Evolutionary conservation across 352 stramenopile species (phyloP).

Genomic region (Globisporangium carolinianum): DNA sequence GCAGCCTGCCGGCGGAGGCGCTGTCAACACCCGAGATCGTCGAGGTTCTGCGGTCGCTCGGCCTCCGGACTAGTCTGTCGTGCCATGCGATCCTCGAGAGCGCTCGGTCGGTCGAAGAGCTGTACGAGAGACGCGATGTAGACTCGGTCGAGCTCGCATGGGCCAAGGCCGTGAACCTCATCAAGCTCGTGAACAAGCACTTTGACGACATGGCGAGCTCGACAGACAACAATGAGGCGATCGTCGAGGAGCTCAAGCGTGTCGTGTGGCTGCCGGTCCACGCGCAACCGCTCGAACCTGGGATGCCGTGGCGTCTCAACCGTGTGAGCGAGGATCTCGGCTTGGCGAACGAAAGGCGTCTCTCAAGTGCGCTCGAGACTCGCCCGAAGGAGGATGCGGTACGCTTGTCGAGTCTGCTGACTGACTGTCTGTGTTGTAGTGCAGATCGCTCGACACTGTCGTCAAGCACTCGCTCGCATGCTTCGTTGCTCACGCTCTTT

Average conservation of each 20-base stretch:
- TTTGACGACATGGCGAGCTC: slow-evolving; percentile 53
- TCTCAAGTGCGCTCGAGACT: slow-evolving; percentile 36
- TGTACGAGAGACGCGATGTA: slow-evolving; percentile 24
- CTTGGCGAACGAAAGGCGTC: background rate
- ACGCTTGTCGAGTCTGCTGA: slow-evolving; percentile 12
- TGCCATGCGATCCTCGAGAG: slow-evolving; percentile 70
- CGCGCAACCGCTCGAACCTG: slow-evolving; percentile 18
- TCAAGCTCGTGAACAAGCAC: slow-evolving; percentile 69
- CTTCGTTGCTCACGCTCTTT: background rate
- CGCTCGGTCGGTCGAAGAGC: slow-evolving; percentile 46
- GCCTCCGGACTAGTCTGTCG: slow-evolving; percentile 50
- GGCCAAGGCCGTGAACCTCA: slow-evolving; percentile 41
- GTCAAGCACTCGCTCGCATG: background rate
- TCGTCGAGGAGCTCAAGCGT: slow-evolving; percentile 25
- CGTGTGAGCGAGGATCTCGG: no score
- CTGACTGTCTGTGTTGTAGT: background rate
- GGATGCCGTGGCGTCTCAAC: slow-evolving; percentile 52
- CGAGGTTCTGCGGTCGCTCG: slow-evolving; percentile 44
- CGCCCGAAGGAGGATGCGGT: slow-evolving; percentile 53
- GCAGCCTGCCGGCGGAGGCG: slow-evolving; percentile 41
- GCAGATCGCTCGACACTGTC: background rate
- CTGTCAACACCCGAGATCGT: slow-evolving; percentile 46
- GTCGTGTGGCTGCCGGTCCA: slow-evolving; percentile 39
- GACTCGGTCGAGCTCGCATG: slow-evolving; percentile 18
- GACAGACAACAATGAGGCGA: slow-evolving; percentile 6